These are phyloP conservation scores for Penicillium sp. DNA, from an alignment of 2,329 filamentous ascomycete species.

Conservation along the genomic window DNA sequence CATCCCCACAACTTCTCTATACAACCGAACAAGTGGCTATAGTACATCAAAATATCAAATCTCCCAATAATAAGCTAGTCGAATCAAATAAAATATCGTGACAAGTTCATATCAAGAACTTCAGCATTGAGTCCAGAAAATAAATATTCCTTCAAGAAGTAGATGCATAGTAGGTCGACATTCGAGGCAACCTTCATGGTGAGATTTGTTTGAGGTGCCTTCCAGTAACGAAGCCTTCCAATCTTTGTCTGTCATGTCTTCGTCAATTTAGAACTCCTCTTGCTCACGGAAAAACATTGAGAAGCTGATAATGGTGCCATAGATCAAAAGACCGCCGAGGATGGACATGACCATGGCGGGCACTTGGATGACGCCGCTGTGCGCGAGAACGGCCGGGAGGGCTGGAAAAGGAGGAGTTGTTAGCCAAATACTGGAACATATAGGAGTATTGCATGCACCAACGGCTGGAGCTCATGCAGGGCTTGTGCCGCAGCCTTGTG, in stretches of 20 bases:
- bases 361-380: conserved; percentile 78
- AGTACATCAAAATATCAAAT: conserved; percentile 27
- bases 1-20: conserved; percentile 23
- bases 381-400: conserved; percentile 84
- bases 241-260: background rate
- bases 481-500: background rate
- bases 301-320: conserved; percentile 97
- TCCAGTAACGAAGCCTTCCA: conserved; percentile 6
- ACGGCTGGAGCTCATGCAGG: background rate
- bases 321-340: conserved; percentile 89
- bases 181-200: background rate
- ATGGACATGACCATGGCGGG: conserved; percentile 96
- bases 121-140: conserved; percentile 28
- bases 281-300: conserved; percentile 98
- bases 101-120: conserved; percentile 29
- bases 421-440: conserved; percentile 1
- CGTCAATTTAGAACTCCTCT: conserved; percentile 76
- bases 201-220: background rate
- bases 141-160: conserved; percentile 24
- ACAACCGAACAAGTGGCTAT: conserved; percentile 25
- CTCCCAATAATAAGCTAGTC: conserved; percentile 16
- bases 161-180: conserved; percentile 1
- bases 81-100: conserved; percentile 19
- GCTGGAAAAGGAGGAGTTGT: conserved; percentile 57
- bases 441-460: background rate